Evolutionary conservation across 2,329 filamentous ascomycete species (phyloP).

Genomic region (Stenocarpella maydis): DNA sequence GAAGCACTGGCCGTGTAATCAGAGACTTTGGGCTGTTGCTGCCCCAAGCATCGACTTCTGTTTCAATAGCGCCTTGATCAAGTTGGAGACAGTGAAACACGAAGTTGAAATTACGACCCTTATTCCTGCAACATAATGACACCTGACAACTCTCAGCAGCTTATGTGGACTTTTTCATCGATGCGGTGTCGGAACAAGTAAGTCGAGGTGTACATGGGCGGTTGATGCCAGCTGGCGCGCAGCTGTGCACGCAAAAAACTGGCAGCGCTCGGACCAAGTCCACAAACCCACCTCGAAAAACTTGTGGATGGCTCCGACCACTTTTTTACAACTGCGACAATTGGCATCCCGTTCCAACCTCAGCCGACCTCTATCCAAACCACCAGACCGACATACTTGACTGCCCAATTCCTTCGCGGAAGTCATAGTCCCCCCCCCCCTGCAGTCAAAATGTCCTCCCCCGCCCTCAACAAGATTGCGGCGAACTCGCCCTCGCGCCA

Average conservation of each 20-base stretch:
- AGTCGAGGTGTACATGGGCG: too few species aligned
- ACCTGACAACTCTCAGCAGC: too few species aligned
- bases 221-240: conserved; percentile 1
- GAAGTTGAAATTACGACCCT: too few species aligned
- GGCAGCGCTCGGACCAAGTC: conserved; percentile 1
- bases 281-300: conserved; percentile 32
- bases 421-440: conserved; percentile 37
- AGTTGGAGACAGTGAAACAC: too few species aligned
- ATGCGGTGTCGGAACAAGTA: too few species aligned
- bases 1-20: too few species aligned
- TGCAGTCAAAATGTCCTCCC: conserved; percentile 67
- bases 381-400: conserved; percentile 33
- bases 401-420: conserved; percentile 36
- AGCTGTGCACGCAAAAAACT: not conserved
- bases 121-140: too few species aligned
- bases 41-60: too few species aligned
- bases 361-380: conserved; percentile 33
- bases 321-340: conserved; percentile 19
- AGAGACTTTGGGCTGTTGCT: too few species aligned
- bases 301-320: not conserved
- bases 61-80: too few species aligned
- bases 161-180: too few species aligned
- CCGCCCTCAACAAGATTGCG: conserved; percentile 97
- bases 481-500: conserved; percentile 94
- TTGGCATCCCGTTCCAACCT: conserved; percentile 4